Conservation (phyloP, 1,284 basidiomycete species). For the Erythrobasidium hasegawianum region DNA sequence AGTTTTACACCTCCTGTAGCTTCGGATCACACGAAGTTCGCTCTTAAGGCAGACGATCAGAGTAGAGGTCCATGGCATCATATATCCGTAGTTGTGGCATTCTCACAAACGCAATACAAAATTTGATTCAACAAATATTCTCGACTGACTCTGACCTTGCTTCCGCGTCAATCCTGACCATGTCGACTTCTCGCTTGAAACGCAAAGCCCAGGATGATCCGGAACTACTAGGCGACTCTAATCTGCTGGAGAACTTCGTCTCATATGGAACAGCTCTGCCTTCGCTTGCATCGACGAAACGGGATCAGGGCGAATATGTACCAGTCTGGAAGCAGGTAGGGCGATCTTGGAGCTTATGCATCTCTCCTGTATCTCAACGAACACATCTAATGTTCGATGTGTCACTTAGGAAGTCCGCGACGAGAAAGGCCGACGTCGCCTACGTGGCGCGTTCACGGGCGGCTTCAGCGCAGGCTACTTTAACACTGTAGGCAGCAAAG, state of each 20-base stretch:
- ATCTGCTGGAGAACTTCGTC: slow-evolving; percentile 73
- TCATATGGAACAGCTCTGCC: slow-evolving; percentile 67
- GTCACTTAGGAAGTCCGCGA: slow-evolving; percentile 73
- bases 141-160: too few relatives aligned
- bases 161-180: slow-evolving; percentile 30
- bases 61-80: too few relatives aligned
- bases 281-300: slow-evolving; percentile 73
- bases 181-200: slow-evolving; percentile 55
- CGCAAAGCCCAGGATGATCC: slow-evolving; percentile 72
- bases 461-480: slow-evolving; percentile 95
- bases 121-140: too few relatives aligned
- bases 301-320: slow-evolving; percentile 86
- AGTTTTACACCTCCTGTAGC: too few relatives aligned
- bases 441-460: slow-evolving; percentile 97
- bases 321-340: slow-evolving; percentile 79
- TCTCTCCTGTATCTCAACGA: too few relatives aligned
- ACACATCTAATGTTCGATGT: too few relatives aligned
- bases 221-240: slow-evolving; percentile 63
- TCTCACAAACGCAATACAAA: too few relatives aligned
- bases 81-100: too few relatives aligned
- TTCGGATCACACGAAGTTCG: too few relatives aligned
- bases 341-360: slow-evolving; percentile 59
- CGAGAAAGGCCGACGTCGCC: slow-evolving; percentile 82
- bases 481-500: slow-evolving; percentile 91
- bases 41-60: too few relatives aligned